A percentile compares a stretch with the other conserved stretches of the same genome.
Conservation (phyloP, 2,329 filamentous ascomycete genomes). For the Aspergillus alliaceus region DNA sequence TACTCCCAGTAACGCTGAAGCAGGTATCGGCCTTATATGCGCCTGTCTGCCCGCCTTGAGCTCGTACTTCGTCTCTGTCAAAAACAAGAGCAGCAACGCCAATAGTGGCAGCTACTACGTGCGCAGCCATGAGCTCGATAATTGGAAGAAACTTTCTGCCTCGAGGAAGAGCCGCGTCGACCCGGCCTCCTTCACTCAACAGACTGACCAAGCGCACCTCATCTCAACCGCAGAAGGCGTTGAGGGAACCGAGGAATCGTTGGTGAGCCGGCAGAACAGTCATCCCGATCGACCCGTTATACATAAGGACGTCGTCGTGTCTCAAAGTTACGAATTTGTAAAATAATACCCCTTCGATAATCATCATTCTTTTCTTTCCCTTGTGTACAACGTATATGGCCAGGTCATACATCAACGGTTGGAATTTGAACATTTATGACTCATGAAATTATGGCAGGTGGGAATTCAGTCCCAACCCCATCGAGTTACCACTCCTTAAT, state of each 20-base stretch:
- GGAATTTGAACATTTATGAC: too few species aligned
- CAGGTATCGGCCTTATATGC: constrained; percentile 24
- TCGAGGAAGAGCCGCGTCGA: neutral
- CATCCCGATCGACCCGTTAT: neutral
- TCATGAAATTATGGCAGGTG: too few species aligned
- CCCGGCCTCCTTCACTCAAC: neutral
- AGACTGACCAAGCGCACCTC: neutral
- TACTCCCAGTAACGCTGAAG: constrained; percentile 21
- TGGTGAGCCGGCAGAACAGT: neutral
- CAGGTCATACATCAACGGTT: too few species aligned
- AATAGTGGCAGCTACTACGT: neutral
- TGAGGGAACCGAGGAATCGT: neutral
- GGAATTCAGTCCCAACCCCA: too few species aligned
- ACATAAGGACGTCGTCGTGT: neutral
- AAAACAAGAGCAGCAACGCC: neutral
- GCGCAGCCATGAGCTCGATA: neutral
- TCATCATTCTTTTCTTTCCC: too few species aligned
- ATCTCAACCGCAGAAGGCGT: neutral
- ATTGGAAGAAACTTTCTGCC: neutral
- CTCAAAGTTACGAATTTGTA: neutral
- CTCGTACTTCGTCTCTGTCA: neutral
- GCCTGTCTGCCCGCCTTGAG: constrained; percentile 20
- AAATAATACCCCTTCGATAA: neutral
- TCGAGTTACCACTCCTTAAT: too few species aligned
- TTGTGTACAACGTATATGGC: too few species aligned